Evolutionary conservation across 2,329 filamentous ascomycete genomes (phyloP).

Genomic region (Monosporascus cannonballus): DNA sequence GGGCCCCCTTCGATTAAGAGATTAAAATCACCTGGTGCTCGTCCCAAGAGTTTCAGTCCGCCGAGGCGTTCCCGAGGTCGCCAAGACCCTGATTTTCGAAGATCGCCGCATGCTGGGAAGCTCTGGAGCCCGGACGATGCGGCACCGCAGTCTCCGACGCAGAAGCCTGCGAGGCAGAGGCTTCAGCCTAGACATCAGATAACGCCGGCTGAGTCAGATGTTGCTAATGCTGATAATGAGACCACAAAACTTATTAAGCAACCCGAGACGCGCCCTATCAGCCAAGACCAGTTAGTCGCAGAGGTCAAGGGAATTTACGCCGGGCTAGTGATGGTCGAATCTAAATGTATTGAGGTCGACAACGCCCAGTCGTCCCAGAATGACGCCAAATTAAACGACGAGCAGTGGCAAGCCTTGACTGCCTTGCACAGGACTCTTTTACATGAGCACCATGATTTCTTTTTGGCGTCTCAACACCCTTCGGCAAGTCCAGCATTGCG

Average conservation of each 20-base stretch:
- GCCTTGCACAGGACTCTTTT: slow-evolving; percentile 74
- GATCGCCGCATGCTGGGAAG: not conserved
- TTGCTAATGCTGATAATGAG: slow-evolving; percentile 7
- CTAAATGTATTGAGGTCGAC: slow-evolving; percentile 80
- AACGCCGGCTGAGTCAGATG: slow-evolving; percentile 3
- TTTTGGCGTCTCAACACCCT: slow-evolving; percentile 81
- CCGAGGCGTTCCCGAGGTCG: not conserved
- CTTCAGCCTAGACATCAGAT: not conserved
- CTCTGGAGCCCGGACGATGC: not conserved
- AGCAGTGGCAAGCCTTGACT: slow-evolving; percentile 82
- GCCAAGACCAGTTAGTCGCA: slow-evolving; percentile 69
- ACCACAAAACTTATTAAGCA: slow-evolving; percentile 17
- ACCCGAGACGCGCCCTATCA: slow-evolving; percentile 50
- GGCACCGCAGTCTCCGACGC: not conserved
- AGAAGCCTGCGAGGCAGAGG: not conserved
- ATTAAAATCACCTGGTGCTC: not conserved
- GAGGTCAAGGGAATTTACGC: slow-evolving; percentile 83
- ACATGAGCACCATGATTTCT: slow-evolving; percentile 81
- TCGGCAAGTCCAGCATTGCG: slow-evolving; percentile 63
- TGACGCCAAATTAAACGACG: slow-evolving; percentile 43
- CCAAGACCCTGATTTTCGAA: not conserved
- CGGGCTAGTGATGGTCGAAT: slow-evolving; percentile 79
- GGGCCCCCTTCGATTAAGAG: not conserved
- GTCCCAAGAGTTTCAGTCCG: not conserved
- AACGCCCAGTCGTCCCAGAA: slow-evolving; percentile 46